Evolutionary conservation across 2,329 filamentous ascomycete species (phyloP).

Genomic region (Fusarium praegraminearum): DNA sequence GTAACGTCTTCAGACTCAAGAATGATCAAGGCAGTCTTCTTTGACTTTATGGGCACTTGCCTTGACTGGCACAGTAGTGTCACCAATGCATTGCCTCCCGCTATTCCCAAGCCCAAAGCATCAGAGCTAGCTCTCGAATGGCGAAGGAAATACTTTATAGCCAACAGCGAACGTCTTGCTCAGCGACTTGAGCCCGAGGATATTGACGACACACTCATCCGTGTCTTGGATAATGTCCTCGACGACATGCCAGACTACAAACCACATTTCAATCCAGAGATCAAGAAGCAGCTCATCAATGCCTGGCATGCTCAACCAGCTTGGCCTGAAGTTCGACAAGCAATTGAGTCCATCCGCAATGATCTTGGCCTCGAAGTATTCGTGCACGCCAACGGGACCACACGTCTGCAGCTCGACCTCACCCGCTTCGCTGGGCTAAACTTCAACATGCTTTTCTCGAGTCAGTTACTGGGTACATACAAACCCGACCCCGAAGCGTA

Average conservation of each 20-base stretch:
- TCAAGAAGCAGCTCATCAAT: conserved; percentile 46
- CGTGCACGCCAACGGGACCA: conserved; percentile 67
- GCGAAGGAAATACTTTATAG: conserved; percentile 63
- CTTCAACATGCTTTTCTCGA: conserved; percentile 66
- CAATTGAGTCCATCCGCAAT: conserved; percentile 55
- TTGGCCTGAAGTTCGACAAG: conserved; percentile 63
- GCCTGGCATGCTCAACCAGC: conserved; percentile 63
- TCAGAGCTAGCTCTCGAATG: conserved; percentile 62
- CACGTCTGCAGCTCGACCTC: conserved; percentile 66
- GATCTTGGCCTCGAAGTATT: conserved; percentile 57
- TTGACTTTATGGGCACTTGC: conserved; percentile 70
- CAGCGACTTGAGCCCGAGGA: conserved; percentile 56
- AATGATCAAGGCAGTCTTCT: conserved; percentile 61
- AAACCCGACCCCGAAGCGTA: conserved; percentile 64
- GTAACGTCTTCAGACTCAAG: not conserved
- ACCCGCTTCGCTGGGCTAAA: conserved; percentile 58
- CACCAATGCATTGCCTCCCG: conserved; percentile 51
- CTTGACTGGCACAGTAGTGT: conserved; percentile 64
- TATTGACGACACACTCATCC: conserved; percentile 63
- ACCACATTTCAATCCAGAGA: conserved; percentile 28
- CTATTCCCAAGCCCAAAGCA: conserved; percentile 48
- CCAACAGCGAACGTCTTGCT: conserved; percentile 55
- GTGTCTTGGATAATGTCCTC: conserved; percentile 56
- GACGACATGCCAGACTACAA: not conserved
- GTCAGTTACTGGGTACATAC: conserved; percentile 61